Conservation (phyloP, 2,329 filamentous ascomycete genomes). For the Stagonosporopsis rhizophila region DNA sequence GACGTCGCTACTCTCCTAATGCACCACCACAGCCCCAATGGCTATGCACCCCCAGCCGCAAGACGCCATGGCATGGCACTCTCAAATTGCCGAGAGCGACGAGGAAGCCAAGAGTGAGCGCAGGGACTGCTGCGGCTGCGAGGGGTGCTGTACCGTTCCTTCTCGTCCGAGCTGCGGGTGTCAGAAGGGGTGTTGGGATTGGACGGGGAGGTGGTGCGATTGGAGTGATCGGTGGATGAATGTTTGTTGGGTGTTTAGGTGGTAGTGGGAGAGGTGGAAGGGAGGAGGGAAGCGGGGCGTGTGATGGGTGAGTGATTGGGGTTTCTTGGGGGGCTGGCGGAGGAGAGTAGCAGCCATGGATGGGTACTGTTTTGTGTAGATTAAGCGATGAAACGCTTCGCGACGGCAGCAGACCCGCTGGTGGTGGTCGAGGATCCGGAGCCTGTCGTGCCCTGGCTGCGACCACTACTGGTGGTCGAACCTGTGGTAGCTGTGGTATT, state of each 20-base stretch:
- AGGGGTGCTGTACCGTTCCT: neutral
- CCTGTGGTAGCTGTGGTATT: neutral
- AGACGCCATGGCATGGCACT: neutral
- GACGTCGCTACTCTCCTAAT: neutral
- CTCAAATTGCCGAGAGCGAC: slow-evolving; percentile 4
- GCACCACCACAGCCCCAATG: neutral
- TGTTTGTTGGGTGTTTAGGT: neutral
- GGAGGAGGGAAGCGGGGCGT: no score
- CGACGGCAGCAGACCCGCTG: neutral
- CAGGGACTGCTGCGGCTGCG: neutral
- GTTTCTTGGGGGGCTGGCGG: no score
- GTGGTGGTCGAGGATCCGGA: neutral
- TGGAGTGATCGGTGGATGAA: neutral
- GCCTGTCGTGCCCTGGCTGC: neutral
- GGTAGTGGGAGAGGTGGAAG: neutral
- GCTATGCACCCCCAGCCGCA: neutral
- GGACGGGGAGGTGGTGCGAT: neutral
- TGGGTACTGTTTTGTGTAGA: no score
- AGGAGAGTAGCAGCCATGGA: no score
- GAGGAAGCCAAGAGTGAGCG: neutral
- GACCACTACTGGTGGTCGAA: neutral
- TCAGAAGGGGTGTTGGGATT: neutral
- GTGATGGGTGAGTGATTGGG: no score
- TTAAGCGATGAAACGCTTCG: slow-evolving; percentile 1
- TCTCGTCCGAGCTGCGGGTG: neutral